Evolutionary conservation across 768 basidiomycete species (phyloP).

Genomic region (Boletus pseudopeckii): DNA sequence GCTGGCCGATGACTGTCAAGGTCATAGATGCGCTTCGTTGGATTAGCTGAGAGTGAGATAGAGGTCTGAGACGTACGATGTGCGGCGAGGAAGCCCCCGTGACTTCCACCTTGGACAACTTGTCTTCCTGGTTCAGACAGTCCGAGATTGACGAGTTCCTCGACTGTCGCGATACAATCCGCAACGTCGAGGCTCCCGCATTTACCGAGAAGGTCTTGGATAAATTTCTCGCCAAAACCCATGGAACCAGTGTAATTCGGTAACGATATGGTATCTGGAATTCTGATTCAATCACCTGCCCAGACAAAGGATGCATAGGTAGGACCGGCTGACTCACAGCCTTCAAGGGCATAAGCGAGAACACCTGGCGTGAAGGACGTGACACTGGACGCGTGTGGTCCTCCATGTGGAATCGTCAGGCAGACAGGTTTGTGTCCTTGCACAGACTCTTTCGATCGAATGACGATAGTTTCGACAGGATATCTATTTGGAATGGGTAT

Average conservation of each 20-base stretch:
- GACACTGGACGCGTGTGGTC: constrained; percentile 51
- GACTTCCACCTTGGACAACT: constrained; percentile 57
- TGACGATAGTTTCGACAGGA: constrained; percentile 54
- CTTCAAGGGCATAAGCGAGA: constrained; percentile 51
- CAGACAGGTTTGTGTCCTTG: constrained; percentile 37
- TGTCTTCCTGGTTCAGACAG: constrained; percentile 32
- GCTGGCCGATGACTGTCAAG: constrained; percentile 55
- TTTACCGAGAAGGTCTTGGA: constrained; percentile 34
- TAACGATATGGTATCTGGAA: constrained; percentile 52
- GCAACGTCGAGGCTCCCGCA: constrained; percentile 66
- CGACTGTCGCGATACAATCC: constrained; percentile 56
- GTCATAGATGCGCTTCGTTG: neutral
- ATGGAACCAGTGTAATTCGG: constrained; percentile 48
- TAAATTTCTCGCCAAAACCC: constrained; percentile 59
- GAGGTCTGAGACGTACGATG: constrained; percentile 43
- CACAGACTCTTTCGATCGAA: constrained; percentile 31
- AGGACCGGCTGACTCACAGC: constrained; percentile 44
- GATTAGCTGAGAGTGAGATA: neutral
- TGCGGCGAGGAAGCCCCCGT: constrained; percentile 62
- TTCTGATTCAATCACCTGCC: neutral
- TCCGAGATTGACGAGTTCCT: constrained; percentile 40
- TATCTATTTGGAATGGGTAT: constrained; percentile 42
- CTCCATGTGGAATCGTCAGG: constrained; percentile 58
- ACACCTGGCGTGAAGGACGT: constrained; percentile 46
- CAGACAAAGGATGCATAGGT: neutral